Evolutionary conservation across 495 filamentous ascomycete species (phyloP), one percentile per base, ranked within the genome.

Genomic region (Hypomontagnella monticulosa): DNA sequence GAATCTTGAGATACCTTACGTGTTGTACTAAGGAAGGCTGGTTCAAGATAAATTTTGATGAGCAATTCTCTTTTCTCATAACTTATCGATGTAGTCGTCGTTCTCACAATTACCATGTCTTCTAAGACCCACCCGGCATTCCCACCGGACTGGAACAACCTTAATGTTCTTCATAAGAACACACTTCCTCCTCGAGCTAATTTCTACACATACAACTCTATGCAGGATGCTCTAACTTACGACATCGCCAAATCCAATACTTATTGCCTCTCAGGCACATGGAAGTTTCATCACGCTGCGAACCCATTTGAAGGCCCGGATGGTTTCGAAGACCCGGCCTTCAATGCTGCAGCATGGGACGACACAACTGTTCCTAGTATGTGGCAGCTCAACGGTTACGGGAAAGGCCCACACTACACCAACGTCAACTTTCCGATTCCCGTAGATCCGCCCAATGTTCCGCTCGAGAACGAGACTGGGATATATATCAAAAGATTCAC

Each of bases 381-480:
- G 70, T 89, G 87, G 87, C 87, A 90, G 61, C 70, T 89, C 5
- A 84, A 88, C 66, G 87, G 87, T 33, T 83, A 86, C 57, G 87
- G 86, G 5, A 69, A 69, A n/a, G 72, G 70, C 0, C 80, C 79
- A 3, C 85, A 88, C 37, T 89, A 89, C 63, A 88, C 85, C 5
- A 90, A 89, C 44, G 76, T 84, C 42, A 73, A 81, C 18, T 88
- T 83, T 57, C 87, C 85, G 0, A 83, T 89, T 38, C 85, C 87
- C 1, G 79, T 83, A 9, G 77, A 83, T 51, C 87, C 87, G 4
- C 88, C 87, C 0, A 74, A 77, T 59, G 80, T 86, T 2, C 85
- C 87, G 0, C 75, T 76, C 3, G 77, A 82, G 15, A 89, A 90
- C 38, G 83, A 86, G 10, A 88, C 85, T 0, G 87, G 88, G 1